phyloP scores from a whole-genome alignment of 2,329 filamentous ascomycete species.

The Botryotinia globosa region DNA sequence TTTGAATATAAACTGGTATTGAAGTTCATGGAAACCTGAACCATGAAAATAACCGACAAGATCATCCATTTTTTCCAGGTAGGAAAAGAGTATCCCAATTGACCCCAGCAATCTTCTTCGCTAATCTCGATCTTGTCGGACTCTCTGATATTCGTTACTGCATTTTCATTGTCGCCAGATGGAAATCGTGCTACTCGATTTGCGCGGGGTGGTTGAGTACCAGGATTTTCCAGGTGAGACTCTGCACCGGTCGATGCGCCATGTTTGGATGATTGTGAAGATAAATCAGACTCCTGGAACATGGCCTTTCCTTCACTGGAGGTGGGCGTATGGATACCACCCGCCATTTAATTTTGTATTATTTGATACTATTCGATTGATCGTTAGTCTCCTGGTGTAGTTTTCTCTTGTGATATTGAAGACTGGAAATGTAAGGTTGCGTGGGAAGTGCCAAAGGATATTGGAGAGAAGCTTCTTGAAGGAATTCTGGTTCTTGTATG shows the following conservation, averaged over 20 bases:
- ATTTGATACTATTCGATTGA: neutral
- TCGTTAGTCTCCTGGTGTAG: neutral
- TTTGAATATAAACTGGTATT: slow-evolving; percentile 74
- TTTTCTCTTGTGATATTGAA: neutral
- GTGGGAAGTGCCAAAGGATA: neutral
- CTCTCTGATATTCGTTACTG: neutral
- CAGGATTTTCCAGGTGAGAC: neutral
- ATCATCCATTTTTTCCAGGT: slow-evolving; percentile 66
- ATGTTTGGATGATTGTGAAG: neutral
- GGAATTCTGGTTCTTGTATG: neutral
- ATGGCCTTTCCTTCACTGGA: neutral
- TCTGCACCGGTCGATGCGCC: neutral
- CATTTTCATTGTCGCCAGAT: neutral
- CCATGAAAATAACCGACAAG: slow-evolving; percentile 68
- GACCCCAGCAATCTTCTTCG: slow-evolving; percentile 60
- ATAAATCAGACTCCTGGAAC: neutral
- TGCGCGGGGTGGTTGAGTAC: neutral
- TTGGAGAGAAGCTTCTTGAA: neutral
- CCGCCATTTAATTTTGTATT: slow-evolving; percentile 11
- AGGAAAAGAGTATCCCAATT: slow-evolving; percentile 62
- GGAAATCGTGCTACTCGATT: neutral
- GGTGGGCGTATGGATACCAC: neutral
- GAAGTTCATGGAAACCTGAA: slow-evolving; percentile 77
- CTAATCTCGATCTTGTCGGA: slow-evolving; percentile 42
- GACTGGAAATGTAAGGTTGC: neutral